These are phyloP conservation scores for Adansonia gregorii DNA, from an alignment of 441 rosid genomes.

Conservation along the genomic window DNA sequence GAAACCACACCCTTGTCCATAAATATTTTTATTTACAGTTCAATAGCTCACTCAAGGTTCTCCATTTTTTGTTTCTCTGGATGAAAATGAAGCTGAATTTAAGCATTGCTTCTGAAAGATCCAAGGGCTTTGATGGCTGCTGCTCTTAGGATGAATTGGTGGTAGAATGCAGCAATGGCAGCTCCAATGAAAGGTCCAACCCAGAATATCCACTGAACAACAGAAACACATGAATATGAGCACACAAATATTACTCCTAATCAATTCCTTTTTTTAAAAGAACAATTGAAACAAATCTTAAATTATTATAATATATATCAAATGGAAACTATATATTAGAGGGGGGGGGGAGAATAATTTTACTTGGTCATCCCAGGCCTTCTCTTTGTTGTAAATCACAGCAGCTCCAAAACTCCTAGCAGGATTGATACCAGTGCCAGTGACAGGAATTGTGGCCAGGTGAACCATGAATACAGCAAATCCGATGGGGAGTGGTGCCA, in stretches of 20 bases:
- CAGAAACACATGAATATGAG: neutral
- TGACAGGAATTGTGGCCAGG: constrained; percentile 74
- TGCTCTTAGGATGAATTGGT: constrained; percentile 66
- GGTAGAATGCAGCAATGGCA: constrained; percentile 62
- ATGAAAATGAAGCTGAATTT: constrained; percentile 15
- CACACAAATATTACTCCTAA: neutral
- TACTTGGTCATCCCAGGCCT: constrained; percentile 86
- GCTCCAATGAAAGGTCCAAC: constrained; percentile 81
- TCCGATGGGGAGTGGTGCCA: constrained; percentile 85
- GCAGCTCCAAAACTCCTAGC: constrained; percentile 88
- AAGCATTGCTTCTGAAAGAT: constrained; percentile 80
- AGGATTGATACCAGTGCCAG: constrained; percentile 84
- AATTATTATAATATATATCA: neutral
- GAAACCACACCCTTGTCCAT: constrained; percentile 21
- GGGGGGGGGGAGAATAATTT: neutral
- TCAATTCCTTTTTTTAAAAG: neutral
- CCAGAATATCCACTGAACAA: constrained; percentile 71
- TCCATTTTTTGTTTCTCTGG: neutral
- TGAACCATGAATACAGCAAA: constrained; percentile 92
- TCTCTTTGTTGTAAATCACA: constrained; percentile 62
- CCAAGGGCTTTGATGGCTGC: constrained; percentile 63
- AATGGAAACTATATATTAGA: neutral
- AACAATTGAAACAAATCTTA: too few relatives aligned
- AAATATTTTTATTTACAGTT: constrained; percentile 44
- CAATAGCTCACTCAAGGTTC: constrained; percentile 22